Evolutionary conservation across 495 filamentous ascomycete genomes (phyloP).

Genomic region (Neurospora tetraspora): DNA sequence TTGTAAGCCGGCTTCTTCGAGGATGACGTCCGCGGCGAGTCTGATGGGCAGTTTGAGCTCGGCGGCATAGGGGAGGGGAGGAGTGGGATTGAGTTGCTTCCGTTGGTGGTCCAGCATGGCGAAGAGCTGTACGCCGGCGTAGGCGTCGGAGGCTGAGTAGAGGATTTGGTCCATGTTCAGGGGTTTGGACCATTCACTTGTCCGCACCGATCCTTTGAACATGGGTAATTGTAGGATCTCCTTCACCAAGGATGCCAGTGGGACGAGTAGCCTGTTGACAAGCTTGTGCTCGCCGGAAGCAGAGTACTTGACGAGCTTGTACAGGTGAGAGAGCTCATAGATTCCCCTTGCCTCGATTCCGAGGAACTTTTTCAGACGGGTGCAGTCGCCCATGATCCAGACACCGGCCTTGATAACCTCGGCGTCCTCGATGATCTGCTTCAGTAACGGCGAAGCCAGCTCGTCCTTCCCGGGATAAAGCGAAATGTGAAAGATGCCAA

Average conservation of each 20-base stretch:
- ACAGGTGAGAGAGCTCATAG: constrained; percentile 73
- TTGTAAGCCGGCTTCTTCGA: constrained; percentile 17
- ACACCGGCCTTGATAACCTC: constrained; percentile 72
- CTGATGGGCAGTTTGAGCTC: constrained; percentile 55
- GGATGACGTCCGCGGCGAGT: constrained; percentile 26
- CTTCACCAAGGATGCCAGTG: constrained; percentile 56
- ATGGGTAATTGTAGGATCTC: constrained; percentile 68
- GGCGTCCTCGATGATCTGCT: constrained; percentile 58
- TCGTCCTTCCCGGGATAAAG: constrained; percentile 44
- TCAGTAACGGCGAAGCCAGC: constrained; percentile 60
- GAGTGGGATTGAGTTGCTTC: constrained; percentile 51
- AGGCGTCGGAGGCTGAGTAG: constrained; percentile 79
- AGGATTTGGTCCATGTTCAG: constrained; percentile 57
- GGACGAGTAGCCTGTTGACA: constrained; percentile 57
- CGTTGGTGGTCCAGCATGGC: constrained; percentile 58
- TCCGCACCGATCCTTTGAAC: constrained; percentile 61
- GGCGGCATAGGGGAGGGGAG: constrained; percentile 56
- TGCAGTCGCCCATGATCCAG: constrained; percentile 60
- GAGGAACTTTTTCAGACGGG: constrained; percentile 56
- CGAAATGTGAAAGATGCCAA: constrained; percentile 74
- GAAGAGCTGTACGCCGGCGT: constrained; percentile 67
- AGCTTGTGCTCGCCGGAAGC: constrained; percentile 32
- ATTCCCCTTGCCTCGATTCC: constrained; percentile 51
- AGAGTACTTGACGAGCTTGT: constrained; percentile 60
- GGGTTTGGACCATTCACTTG: constrained; percentile 57